A percentile compares a stretch with the other conserved stretches of the same genome.
Conservation (phyloP, 305 asterid species). For the Coffea humblotiana region DNA sequence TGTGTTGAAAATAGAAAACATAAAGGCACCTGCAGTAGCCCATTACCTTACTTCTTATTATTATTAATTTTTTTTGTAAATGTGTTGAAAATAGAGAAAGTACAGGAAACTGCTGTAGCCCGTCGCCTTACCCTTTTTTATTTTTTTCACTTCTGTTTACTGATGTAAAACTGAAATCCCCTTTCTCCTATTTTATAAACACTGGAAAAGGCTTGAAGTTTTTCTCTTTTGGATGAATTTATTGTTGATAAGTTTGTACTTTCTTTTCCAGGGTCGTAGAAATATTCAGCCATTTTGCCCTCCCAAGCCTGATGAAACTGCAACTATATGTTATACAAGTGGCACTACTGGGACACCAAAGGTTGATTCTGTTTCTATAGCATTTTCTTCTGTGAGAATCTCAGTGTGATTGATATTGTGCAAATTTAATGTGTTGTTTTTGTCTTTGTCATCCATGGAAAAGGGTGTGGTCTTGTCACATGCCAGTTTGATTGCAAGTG, state of each 20-base stretch:
- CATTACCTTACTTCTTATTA: too few relatives aligned
- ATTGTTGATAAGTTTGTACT: constrained; percentile 2
- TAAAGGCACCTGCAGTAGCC: too few relatives aligned
- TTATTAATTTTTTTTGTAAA: background rate
- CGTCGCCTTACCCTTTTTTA: background rate
- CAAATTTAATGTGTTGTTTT: constrained; percentile 1
- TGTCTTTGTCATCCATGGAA: constrained; percentile 24
- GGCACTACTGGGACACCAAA: constrained; percentile 99
- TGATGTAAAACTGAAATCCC: background rate
- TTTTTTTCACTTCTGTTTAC: background rate
- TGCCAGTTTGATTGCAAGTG: constrained; percentile 75
- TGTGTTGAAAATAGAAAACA: too few relatives aligned
- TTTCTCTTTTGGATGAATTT: background rate
- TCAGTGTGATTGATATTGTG: constrained; percentile 15
- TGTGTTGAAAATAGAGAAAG: background rate
- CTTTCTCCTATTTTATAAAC: background rate
- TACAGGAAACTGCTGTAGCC: background rate
- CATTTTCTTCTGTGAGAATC: constrained; percentile 4
- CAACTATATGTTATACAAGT: constrained; percentile 95
- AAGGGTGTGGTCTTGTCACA: constrained; percentile 93
- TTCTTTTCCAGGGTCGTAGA: constrained; percentile 55
- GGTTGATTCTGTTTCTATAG: constrained; percentile 43
- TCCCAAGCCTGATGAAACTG: constrained; percentile 84
- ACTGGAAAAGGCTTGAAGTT: background rate
- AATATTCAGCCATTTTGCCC: constrained; percentile 77